phyloP scores from a whole-genome alignment of 2,329 filamentous ascomycete species.

The Huntiella savannae region DNA sequence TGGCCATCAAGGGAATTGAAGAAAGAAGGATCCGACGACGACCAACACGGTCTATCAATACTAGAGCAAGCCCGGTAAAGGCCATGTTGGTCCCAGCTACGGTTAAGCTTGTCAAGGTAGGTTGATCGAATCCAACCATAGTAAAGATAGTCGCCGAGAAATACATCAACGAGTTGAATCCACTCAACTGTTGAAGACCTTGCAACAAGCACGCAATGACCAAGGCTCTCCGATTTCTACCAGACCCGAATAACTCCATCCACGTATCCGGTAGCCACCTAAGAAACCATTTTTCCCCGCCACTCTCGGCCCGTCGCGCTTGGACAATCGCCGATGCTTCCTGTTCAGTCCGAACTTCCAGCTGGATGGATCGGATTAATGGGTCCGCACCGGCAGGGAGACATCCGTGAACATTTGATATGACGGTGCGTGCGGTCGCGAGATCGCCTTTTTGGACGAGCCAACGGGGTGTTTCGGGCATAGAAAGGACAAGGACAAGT shows the following conservation, averaged over 20 bases:
- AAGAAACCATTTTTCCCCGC: constrained; percentile 12
- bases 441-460: constrained; percentile 50
- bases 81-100: constrained; percentile 70
- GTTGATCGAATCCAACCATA: constrained; percentile 57
- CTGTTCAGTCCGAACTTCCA: constrained; percentile 54
- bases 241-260: constrained; percentile 34
- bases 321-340: constrained; percentile 22
- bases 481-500: constrained; percentile 42
- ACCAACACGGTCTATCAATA: constrained; percentile 62
- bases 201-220: constrained; percentile 75
- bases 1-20: constrained; percentile 68
- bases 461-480: constrained; percentile 85
- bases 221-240: constrained; percentile 54
- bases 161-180: constrained; percentile 87
- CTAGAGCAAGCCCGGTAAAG: constrained; percentile 57
- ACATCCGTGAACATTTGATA: constrained; percentile 34
- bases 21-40: constrained; percentile 61
- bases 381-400: constrained; percentile 31
- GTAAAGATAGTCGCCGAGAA: constrained; percentile 70
- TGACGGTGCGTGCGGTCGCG: constrained; percentile 43
- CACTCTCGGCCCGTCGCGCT: constrained; percentile 23
- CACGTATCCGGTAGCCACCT: constrained; percentile 17
- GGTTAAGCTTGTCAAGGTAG: constrained; percentile 60
- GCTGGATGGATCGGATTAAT: constrained; percentile 50
- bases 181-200: constrained; percentile 72